Evolutionary conservation across 129 eudicot genomes (phyloP), one percentile per base, ranked within the genome.

Genomic region (Glebionis coronaria): DNA sequence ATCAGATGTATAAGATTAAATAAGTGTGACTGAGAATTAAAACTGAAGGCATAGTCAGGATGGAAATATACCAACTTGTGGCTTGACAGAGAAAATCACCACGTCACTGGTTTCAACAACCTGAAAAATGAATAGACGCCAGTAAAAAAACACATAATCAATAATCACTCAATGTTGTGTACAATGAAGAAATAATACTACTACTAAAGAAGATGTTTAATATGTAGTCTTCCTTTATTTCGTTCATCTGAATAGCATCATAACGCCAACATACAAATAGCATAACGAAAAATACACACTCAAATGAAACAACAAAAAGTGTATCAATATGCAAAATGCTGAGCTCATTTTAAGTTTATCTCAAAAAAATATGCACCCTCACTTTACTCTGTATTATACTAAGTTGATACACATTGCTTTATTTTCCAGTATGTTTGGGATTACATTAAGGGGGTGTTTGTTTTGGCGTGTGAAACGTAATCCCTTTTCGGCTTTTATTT

Each of bases 21-120:
- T n/a, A n/a, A n/a, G n/a, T n/a, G n/a, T n/a, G n/a, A n/a, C n/a
- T n/a, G n/a, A n/a, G n/a, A n/a, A n/a, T n/a, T n/a, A n/a, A n/a
- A n/a, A n/a, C n/a, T n/a, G n/a, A n/a, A 20, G 42, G 63, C 12
- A 25, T 51, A 16, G 51, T 70, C 42, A 63, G 60, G 27, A 54
- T 12, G 67, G 14, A 28, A 52, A 38, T 2, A 35, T 90, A 90
- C 97, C 87, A 78, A 91, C 82, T 81, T 87, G 95, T 53, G 96
- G 98, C 76, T 85, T 91, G 62, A 91, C 94, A 5, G 96, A 88
- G 75, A 91, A 75, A 55, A 88, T 57, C 63, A 91, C 83, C 73
- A 91, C 96, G 62, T 91, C 97, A 56, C 87, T 73, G 52, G 82
- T 87, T 76, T 84, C 82, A 80, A 92, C 89, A 49, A 92, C 96